A percentile compares a stretch with the other conserved stretches of the same genome.
These are phyloP conservation scores for Artemisia tridentata DNA, from an alignment of 129 eudicot species.

Conservation along the genomic window DNA sequence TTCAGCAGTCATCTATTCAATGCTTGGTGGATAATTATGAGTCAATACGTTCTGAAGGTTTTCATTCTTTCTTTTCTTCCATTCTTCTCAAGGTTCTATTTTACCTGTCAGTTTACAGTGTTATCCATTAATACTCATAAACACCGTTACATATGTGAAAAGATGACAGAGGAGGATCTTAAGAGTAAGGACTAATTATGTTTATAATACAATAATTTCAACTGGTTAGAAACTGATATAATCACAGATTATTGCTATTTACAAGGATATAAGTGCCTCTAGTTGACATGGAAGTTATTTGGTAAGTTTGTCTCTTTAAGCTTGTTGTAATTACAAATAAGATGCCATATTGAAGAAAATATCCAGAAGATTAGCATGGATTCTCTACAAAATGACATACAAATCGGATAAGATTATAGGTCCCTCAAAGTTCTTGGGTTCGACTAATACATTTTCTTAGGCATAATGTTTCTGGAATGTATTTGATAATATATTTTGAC, in stretches of 20 bases:
- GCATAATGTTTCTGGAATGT: no score
- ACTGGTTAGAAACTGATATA: neutral
- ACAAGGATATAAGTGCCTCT: no score
- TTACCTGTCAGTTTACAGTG: slow-evolving; percentile 11
- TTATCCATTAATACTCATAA: neutral
- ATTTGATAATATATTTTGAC: no score
- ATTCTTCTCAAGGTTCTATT: slow-evolving; percentile 4
- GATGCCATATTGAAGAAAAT: no score
- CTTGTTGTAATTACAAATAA: no score
- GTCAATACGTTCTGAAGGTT: slow-evolving; percentile 47
- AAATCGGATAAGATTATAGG: no score
- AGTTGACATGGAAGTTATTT: no score
- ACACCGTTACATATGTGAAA: neutral
- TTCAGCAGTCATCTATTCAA: slow-evolving; percentile 59
- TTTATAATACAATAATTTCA: neutral
- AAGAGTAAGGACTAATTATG: neutral
- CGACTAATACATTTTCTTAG: no score
- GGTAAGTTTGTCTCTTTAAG: no score
- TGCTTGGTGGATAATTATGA: slow-evolving; percentile 47
- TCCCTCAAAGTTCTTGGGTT: no score
- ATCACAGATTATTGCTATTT: neutral
- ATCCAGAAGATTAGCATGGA: no score
- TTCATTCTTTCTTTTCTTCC: slow-evolving; percentile 17
- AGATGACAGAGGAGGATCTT: neutral
- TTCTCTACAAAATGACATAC: no score